Evolutionary conservation across 31 red algal genomes (phyloP).

Genomic region (Asparagopsis taxiformis): DNA sequence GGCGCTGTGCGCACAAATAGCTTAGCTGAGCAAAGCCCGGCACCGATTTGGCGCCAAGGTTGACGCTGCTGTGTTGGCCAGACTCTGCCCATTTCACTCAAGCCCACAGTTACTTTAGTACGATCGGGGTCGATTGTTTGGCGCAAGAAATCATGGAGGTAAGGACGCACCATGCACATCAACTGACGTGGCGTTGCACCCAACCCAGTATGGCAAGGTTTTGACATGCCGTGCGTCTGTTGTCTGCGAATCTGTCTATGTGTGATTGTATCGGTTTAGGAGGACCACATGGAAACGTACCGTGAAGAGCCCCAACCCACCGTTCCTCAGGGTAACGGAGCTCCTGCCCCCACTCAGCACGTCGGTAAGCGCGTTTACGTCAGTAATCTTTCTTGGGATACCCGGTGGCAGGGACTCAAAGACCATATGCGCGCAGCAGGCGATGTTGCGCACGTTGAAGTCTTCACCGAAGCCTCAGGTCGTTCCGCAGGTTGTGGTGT

Average conservation of each 20-base stretch:
- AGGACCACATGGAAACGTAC: slow-evolving; percentile 63
- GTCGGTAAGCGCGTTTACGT: slow-evolving; percentile 88
- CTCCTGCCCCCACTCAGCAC: slow-evolving; percentile 20
- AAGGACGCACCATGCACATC: not conserved
- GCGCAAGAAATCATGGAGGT: not conserved
- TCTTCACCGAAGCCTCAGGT: slow-evolving; percentile 93
- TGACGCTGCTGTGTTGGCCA: too few species aligned
- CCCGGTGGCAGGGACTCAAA: slow-evolving; percentile 95
- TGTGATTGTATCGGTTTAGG: slow-evolving; percentile 18
- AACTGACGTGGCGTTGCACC: not conserved
- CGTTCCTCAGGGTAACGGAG: slow-evolving; percentile 38
- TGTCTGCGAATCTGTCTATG: too few species aligned
- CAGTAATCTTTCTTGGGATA: slow-evolving; percentile 93
- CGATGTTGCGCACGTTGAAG: slow-evolving; percentile 89
- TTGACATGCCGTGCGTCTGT: too few species aligned
- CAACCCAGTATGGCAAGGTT: not conserved
- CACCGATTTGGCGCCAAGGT: too few species aligned
- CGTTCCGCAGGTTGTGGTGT: slow-evolving; percentile 98
- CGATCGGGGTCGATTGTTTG: not conserved
- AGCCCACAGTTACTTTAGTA: too few species aligned
- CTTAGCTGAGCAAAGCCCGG: too few species aligned
- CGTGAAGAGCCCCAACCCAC: slow-evolving; percentile 42
- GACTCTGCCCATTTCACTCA: too few species aligned
- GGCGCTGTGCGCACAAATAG: too few species aligned
- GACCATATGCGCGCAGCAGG: slow-evolving; percentile 98